Evolutionary conservation across 2,329 filamentous ascomycete species (phyloP), one percentile per base, ranked within the genome.

Genomic region (Penicillium concentricum): DNA sequence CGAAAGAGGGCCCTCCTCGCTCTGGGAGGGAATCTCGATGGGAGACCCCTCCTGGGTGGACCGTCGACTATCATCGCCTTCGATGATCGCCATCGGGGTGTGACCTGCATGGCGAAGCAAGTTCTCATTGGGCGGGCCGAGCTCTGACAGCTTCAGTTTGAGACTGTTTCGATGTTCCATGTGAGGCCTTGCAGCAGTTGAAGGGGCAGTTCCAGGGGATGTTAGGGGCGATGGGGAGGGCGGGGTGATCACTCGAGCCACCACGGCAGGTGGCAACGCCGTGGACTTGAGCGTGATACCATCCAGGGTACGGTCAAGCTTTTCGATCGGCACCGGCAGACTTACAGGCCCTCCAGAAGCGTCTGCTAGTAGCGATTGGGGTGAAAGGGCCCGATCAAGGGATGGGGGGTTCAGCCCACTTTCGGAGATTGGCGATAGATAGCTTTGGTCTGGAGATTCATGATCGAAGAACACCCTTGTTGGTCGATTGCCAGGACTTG

Each of bases 251-350:
- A 78, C 73, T 57, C 71, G 75, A 39, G 75, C 76, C 18, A 76
- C 71, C 18, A 79, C 69, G 51, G 73, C 74, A 5, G 76, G 76
- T 26, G 73, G 74, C 38, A 79, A 63, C 4, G 72, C 76, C 20
- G 75, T 74, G 4, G 77, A 78, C 54, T 79, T 79, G 48, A 79
- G 69, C 6, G 74, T 79, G 55, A 80, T 80, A 6, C 78, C 77
- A 57, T 80, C 78, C 1, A 80, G 68, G 30, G 68, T 73, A 50
- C 72, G 78, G 61, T 80, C 78, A 35, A 80, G 68, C 60, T 76
- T 73, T 61, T 79, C 76, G 54, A 79, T 76, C 3, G 77, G 77
- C 49, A 80, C 74, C 3, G 76, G 71, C 9, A 78, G 67, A 34
- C 73, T 70, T 48, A 71, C 60, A 56, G 63, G 64, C 13, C 64